A percentile compares a stretch with the other conserved stretches of the same genome.
Conservation (phyloP, 2,329 filamentous ascomycete genomes). For the Escovopsis sp. region DNA sequence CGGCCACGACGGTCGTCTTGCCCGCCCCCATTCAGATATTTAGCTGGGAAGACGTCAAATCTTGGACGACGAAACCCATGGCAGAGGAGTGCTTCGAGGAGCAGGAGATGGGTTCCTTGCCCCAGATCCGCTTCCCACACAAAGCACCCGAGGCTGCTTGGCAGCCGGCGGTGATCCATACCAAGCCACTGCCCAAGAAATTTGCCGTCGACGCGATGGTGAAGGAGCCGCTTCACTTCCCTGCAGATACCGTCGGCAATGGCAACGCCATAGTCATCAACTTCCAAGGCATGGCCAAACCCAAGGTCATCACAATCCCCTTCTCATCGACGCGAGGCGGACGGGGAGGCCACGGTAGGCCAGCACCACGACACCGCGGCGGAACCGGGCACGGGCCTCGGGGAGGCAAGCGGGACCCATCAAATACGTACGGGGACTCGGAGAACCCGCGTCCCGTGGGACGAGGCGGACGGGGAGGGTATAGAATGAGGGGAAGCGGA, state of each 20-base stretch:
- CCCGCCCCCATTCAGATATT: conserved; percentile 20
- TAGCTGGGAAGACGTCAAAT: conserved; percentile 25
- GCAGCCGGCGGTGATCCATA: conserved; percentile 40
- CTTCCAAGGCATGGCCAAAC: conserved; percentile 27
- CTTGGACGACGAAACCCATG: conserved; percentile 49
- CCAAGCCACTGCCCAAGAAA: conserved; percentile 39
- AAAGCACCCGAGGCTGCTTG: conserved; percentile 48
- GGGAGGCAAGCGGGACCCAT: conserved; percentile 20
- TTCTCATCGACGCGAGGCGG: conserved; percentile 18
- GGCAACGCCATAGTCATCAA: conserved; percentile 24
- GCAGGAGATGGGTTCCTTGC: conserved; percentile 66
- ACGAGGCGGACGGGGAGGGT: conserved; percentile 25
- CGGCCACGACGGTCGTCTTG: conserved; percentile 57
- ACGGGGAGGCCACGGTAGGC: conserved; percentile 13
- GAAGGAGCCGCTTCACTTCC: conserved; percentile 21
- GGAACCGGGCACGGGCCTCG: conserved; percentile 14
- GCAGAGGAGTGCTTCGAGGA: conserved; percentile 71
- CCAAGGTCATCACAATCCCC: conserved; percentile 24
- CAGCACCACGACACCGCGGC: conserved; percentile 16
- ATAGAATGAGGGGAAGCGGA: conserved; percentile 21
- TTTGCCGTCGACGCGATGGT: conserved; percentile 28
- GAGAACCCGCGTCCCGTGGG: conserved; percentile 5
- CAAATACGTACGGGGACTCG: conserved; percentile 14
- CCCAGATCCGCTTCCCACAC: conserved; percentile 51
- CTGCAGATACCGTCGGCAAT: conserved; percentile 18